phyloP scores from a whole-genome alignment of 2,329 filamentous ascomycete species.

The Aspergillus spinulosporus region DNA sequence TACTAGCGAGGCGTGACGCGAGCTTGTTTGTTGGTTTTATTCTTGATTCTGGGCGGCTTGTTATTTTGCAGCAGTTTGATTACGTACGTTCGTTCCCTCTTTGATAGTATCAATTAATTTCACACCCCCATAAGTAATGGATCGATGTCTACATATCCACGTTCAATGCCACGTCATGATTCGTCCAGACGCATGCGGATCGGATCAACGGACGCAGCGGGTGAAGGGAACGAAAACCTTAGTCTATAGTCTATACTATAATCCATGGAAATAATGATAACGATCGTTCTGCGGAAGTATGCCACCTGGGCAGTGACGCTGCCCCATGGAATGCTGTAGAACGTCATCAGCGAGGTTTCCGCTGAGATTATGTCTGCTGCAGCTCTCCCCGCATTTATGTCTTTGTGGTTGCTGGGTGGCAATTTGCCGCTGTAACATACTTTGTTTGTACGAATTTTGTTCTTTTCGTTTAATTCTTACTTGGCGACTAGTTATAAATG shows the following conservation, averaged over 20 bases:
- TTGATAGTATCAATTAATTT: neutral
- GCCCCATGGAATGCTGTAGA: neutral
- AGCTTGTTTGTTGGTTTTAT: constrained; percentile 5
- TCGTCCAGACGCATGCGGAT: constrained; percentile 13
- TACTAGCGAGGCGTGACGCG: constrained; percentile 26
- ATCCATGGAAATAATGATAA: neutral
- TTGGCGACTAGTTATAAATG: neutral
- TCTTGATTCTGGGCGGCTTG: constrained; percentile 2
- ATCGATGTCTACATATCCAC: neutral
- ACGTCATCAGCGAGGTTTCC: neutral
- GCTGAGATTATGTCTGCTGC: neutral
- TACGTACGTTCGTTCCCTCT: neutral
- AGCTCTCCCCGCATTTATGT: constrained; percentile 14
- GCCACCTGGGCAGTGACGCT: neutral
- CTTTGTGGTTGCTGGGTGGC: neutral
- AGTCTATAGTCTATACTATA: constrained; percentile 1
- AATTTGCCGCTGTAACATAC: neutral
- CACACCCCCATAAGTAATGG: neutral
- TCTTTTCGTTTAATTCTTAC: neutral
- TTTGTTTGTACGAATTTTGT: too few species aligned
- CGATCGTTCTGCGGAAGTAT: neutral
- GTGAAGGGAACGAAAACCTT: constrained; percentile 22
- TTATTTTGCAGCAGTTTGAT: constrained; percentile 1
- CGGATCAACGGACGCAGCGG: constrained; percentile 23
- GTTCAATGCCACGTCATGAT: constrained; percentile 2